Evolutionary conservation across 495 filamentous ascomycete genomes (phyloP).

Genomic region (Tuber umbilicatum): DNA sequence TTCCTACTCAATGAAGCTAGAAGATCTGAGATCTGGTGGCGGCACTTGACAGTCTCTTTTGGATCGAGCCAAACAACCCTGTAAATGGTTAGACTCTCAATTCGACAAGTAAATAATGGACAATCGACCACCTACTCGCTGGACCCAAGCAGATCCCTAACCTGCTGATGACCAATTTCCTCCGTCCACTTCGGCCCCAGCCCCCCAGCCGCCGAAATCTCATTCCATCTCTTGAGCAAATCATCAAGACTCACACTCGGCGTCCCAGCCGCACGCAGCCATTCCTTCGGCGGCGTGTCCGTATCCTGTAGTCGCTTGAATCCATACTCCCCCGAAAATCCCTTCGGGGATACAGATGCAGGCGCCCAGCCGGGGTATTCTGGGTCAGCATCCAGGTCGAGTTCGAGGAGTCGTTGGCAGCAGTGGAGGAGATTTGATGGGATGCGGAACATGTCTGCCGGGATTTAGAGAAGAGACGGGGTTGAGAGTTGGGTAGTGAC

Average conservation of each 20-base stretch:
- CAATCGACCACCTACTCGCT: not conserved
- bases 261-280: not conserved
- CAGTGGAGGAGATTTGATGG: not conserved
- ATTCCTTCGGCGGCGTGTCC: not conserved
- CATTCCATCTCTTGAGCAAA: constrained; percentile 1
- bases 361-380: not conserved
- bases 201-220: not conserved
- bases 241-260: not conserved
- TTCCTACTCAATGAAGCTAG: not conserved
- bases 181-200: not conserved
- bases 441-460: not conserved
- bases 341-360: not conserved
- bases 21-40: not conserved
- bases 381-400: not conserved
- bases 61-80: not conserved
- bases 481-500: not conserved
- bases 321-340: not conserved
- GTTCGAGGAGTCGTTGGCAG: not conserved
- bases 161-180: constrained; percentile 1
- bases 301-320: not conserved
- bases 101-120: not conserved
- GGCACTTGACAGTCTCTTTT: not conserved
- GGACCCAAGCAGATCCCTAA: not conserved
- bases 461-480: not conserved
- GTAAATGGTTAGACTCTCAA: not conserved